phyloP scores from a whole-genome alignment of 2,329 filamentous ascomycete genomes.

The Lojkania enalia region DNA sequence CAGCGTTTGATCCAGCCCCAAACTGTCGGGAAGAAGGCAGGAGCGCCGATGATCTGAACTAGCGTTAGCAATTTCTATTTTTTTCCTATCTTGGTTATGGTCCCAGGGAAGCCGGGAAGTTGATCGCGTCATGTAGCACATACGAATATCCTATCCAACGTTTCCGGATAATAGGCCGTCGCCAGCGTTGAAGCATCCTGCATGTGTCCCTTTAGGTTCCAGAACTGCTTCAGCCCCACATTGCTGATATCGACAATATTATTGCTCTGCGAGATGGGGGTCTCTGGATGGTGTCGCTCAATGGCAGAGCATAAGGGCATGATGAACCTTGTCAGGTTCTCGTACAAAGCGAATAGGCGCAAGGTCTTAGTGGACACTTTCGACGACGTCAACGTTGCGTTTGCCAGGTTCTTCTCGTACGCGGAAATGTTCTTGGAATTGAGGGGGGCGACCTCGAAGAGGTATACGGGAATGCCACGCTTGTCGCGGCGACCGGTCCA shows the following conservation, averaged over 20 bases:
- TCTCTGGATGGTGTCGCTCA: slow-evolving; percentile 71
- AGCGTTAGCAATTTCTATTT: slow-evolving; percentile 11
- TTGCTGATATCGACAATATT: slow-evolving; percentile 93
- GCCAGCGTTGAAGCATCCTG: slow-evolving; percentile 86
- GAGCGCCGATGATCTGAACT: slow-evolving; percentile 78
- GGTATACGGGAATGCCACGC: slow-evolving; percentile 87
- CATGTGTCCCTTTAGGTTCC: slow-evolving; percentile 93
- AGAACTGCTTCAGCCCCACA: slow-evolving; percentile 90
- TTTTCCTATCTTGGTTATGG: background rate
- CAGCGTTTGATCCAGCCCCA: slow-evolving; percentile 96
- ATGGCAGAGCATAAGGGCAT: slow-evolving; percentile 83
- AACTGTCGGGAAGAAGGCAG: slow-evolving; percentile 86
- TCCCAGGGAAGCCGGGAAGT: too few species aligned
- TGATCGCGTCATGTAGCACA: slow-evolving; percentile 22
- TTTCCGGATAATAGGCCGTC: slow-evolving; percentile 94
- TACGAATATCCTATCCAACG: slow-evolving; percentile 78
- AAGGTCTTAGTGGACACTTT: slow-evolving; percentile 75
- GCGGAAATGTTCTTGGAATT: slow-evolving; percentile 78
- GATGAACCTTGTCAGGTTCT: slow-evolving; percentile 85
- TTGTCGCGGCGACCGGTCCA: slow-evolving; percentile 91
- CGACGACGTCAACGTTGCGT: slow-evolving; percentile 61
- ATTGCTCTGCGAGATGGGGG: slow-evolving; percentile 88
- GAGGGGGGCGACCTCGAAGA: slow-evolving; percentile 83
- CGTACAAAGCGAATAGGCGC: slow-evolving; percentile 88
- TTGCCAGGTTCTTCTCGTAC: slow-evolving; percentile 69